Evolutionary conservation across 2,329 filamentous ascomycete species (phyloP), one percentile per base, ranked within the genome.

Genomic region (Talaromyces rugulosus): DNA sequence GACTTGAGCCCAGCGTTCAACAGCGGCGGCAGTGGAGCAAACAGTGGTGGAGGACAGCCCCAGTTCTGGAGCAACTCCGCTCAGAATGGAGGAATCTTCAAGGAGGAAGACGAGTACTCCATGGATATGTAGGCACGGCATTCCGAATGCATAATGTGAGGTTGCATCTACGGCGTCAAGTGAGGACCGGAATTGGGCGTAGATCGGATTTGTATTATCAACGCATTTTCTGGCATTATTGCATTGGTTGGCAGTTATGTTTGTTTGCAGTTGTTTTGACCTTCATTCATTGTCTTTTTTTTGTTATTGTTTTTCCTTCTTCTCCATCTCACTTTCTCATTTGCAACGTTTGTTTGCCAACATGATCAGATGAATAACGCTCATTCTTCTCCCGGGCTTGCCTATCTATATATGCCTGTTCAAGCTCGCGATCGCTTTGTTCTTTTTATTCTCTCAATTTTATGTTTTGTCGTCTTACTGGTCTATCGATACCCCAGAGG

Each of bases 21-120:
- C 71, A 90, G 89, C 71, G 89, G 90, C 59, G 87, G 84, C 64
- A 91, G 86, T 71, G 88, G 88, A 60, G 79, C 78, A 66, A 80
- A 79, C 68, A 80, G 78, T 61, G 77, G 70, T 51, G 67, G 71
- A n/a, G 71, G 73, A 7, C 82, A 85, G 66, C 78, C 82, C 56
- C 81, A 84, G 65, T 84, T 80, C 72, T 85, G 81, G 82, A 80
- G 74, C 70, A 78, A 70, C 63, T 77, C 76, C 28, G 78, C 78
- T 18, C 78, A 80, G 62, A 84, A 87, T 52, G 82, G 82, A 28
- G 81, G 91, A 71, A 88, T 89, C 73, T 91, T 97, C 79, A 96
- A 96, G 77, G 93, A 96, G 75, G 93, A 97, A 77, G 93, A 97
- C 69, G 93, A 96, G 78, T 96, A 90, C 71, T 87, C 87, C 71